phyloP scores from a whole-genome alignment of 345 rosid genomes.

The Geranium rotundifolium region DNA sequence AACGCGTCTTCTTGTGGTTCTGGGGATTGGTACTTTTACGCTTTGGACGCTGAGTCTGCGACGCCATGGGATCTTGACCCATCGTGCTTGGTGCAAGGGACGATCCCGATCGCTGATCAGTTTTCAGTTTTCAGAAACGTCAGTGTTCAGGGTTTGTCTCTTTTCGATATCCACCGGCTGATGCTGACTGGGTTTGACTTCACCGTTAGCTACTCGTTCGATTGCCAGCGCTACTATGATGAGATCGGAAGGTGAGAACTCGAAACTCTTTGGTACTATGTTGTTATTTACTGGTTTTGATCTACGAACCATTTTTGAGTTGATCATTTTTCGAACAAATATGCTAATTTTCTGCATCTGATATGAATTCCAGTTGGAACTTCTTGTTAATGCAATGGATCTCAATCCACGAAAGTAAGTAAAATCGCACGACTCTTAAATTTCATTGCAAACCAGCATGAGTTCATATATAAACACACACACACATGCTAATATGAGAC shows the following conservation, averaged over 20 bases:
- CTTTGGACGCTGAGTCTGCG: neutral
- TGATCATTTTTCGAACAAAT: too few relatives aligned
- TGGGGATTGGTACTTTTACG: neutral
- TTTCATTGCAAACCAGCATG: too few relatives aligned
- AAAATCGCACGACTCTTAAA: too few relatives aligned
- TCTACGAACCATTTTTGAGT: too few relatives aligned
- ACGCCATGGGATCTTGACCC: neutral
- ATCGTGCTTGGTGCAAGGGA: neutral
- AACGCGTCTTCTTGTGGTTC: neutral
- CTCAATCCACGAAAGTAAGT: neutral
- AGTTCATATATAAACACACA: too few relatives aligned
- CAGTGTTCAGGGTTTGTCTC: neutral
- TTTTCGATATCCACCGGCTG: neutral
- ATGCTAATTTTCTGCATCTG: neutral
- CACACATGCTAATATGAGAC: neutral
- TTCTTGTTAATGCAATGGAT: neutral
- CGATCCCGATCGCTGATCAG: neutral
- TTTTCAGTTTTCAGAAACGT: neutral
- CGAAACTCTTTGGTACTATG: too few relatives aligned
- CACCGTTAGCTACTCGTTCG: neutral
- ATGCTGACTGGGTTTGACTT: neutral
- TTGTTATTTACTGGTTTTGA: too few relatives aligned
- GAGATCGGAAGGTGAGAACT: neutral
- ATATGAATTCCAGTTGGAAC: neutral
- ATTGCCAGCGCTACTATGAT: neutral